Evolutionary conservation across 768 basidiomycete species (phyloP).

Genomic region (Kwoniella heveanensis): DNA sequence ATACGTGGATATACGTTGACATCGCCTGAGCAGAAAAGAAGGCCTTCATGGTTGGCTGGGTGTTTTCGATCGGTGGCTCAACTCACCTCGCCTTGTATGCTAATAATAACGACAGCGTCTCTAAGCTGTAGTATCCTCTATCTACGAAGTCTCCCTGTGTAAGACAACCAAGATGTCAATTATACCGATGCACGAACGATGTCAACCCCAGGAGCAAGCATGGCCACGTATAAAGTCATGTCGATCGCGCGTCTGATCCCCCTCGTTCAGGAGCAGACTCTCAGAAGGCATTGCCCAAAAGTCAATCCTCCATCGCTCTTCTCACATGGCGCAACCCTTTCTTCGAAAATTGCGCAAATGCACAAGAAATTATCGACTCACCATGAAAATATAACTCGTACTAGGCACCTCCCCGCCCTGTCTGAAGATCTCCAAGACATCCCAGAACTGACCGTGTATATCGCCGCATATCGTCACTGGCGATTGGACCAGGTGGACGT

Average conservation of each 20-base stretch:
- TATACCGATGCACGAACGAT: no score
- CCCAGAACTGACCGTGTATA: constrained; percentile 99
- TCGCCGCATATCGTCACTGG: constrained; percentile 69
- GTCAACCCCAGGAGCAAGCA: no score
- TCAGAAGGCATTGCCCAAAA: no score
- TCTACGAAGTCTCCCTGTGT: constrained; percentile 89
- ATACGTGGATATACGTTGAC: no score
- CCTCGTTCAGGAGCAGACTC: no score
- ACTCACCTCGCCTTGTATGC: constrained; percentile 71
- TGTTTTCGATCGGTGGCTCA: neutral
- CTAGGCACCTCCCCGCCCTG: constrained; percentile 98
- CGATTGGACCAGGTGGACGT: constrained; percentile 58
- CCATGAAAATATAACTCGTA: constrained; percentile 99
- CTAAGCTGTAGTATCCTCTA: constrained; percentile 97
- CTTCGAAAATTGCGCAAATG: no score
- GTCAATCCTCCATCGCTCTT: no score
- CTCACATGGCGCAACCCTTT: no score
- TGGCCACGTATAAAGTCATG: no score
- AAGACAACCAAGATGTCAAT: neutral
- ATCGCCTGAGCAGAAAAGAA: no score
- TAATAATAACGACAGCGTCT: constrained; percentile 94
- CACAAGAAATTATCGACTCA: constrained; percentile 21
- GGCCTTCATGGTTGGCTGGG: no score
- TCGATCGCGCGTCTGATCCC: no score
- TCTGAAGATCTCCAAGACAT: constrained; percentile 87